Conservation (phyloP, 495 filamentous ascomycete species). For the Darksidea phi region DNA sequence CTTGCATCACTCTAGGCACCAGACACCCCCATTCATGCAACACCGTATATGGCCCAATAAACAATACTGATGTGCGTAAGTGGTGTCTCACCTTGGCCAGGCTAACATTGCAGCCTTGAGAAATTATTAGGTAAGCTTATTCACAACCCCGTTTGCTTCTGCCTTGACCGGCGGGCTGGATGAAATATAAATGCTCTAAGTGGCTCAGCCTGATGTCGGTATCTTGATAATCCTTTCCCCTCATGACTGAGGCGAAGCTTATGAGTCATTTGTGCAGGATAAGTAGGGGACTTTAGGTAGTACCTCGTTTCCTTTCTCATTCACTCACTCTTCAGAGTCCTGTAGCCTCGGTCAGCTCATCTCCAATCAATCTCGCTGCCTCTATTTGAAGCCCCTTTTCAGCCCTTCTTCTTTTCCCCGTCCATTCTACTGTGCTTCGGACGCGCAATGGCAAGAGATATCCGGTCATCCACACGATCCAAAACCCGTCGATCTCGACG, state of each 20-base stretch:
- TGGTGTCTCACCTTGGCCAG: too few species aligned
- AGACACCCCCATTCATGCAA: not conserved
- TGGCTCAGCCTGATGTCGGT: constrained; percentile 2
- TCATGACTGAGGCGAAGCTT: not conserved
- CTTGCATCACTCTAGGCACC: not conserved
- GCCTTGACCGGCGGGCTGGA: not conserved
- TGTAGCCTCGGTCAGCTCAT: too few species aligned
- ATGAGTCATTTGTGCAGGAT: not conserved
- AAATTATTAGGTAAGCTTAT: not conserved
- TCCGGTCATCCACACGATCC: too few species aligned
- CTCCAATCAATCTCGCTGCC: too few species aligned
- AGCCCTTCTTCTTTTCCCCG: too few species aligned
- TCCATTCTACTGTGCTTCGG: too few species aligned
- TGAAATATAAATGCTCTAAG: not conserved
- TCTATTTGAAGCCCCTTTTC: too few species aligned
- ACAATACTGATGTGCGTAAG: too few species aligned
- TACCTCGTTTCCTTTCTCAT: too few species aligned
- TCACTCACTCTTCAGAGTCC: too few species aligned
- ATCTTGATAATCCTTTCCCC: not conserved
- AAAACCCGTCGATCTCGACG: too few species aligned
- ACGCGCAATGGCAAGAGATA: too few species aligned
- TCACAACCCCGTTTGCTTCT: not conserved
- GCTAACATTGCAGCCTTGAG: not conserved
- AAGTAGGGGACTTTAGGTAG: not conserved
- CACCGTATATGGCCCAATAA: not conserved